Base-by-base conservation (phyloP, 164 flowering plant species). In the Tetrastigma voinierianum region DNA sequence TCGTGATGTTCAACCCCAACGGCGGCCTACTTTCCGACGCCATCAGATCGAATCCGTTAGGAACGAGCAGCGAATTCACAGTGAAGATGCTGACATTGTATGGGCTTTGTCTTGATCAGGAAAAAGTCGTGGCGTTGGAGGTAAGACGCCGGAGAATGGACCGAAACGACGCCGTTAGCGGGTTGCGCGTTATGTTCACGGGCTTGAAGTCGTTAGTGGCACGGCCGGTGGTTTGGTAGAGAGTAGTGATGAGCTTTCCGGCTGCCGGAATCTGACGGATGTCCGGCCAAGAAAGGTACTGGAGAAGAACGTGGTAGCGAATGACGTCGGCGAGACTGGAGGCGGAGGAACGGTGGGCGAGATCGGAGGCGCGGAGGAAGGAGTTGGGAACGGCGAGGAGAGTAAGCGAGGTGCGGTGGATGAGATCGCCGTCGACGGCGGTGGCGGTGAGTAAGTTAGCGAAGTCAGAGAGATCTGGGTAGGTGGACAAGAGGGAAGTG, bases 271-370 rank as follows among this genome's bases (percentile, higher is more conserved):
- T 65, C 46, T 59, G 76, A 55, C 59, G 82, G 74, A 94, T 86
- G 69, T 83, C 90, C 44, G 88, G 18, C 70, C 69, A 70, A 61
- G 91, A 78, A 77, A 94, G 77, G 84, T 75, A 90, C 51, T 86
- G 78, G 58, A 91, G 89, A 76, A 94, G 88, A 74, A 94, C 81
- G 64, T 91, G 96, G 85, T 78, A 85, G 68, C 98, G 93, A 77
- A 94, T 79, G 74, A 85, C 72, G 78, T 94, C 97, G 64, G 91
- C 80, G 67, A 87, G 83, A 68, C 77, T 58, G 67, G 81, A 16
- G 17, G 82, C 69, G 25, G 81, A 61, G 64, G 80, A 66, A 53
- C 60, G 82, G 82, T 59, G 80, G 70, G 70, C 55, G 69, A 71
- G 71, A 53, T 64, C 74, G 68, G 81, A 59, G 68, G 81, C 57